A percentile compares a stretch with the other conserved stretches of the same genome.
Conservation (phyloP, 345 rosid genomes). For the Crucihimalaya himalaica region DNA sequence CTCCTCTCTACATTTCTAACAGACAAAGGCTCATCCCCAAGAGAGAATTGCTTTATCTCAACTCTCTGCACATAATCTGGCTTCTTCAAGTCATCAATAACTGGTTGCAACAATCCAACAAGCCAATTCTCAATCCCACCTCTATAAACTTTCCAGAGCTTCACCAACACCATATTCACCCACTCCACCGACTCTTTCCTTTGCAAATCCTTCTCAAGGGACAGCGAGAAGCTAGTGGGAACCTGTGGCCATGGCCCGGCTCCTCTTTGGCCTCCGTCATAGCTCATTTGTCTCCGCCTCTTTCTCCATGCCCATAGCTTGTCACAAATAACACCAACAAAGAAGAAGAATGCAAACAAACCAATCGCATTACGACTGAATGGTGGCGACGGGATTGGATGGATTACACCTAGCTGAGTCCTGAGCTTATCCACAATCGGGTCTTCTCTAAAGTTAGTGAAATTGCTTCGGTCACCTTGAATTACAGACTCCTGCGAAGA, state of each 20-base stretch:
- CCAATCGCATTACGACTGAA: slow-evolving; percentile 68
- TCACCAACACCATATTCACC: slow-evolving; percentile 99
- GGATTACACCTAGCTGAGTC: slow-evolving; percentile 84
- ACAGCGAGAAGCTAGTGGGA: slow-evolving; percentile 75
- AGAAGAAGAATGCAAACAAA: slow-evolving; percentile 78
- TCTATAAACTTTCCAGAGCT: slow-evolving; percentile 95
- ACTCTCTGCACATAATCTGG: slow-evolving; percentile 95
- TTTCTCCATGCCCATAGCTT: slow-evolving; percentile 81
- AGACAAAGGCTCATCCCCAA: slow-evolving; percentile 94
- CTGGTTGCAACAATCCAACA: slow-evolving; percentile 88
- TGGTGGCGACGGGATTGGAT: slow-evolving; percentile 90
- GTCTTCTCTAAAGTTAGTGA: slow-evolving; percentile 68
- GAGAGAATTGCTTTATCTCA: slow-evolving; percentile 86
- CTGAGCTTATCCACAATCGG: slow-evolving; percentile 87
- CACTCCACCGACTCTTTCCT: slow-evolving; percentile 99
- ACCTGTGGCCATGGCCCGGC: slow-evolving; percentile 73
- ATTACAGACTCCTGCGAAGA: slow-evolving; percentile 44
- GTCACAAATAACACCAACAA: slow-evolving; percentile 89
- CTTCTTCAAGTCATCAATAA: slow-evolving; percentile 90
- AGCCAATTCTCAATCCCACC: slow-evolving; percentile 93
- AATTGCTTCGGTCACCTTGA: slow-evolving; percentile 50
- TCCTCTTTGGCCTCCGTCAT: slow-evolving; percentile 44
- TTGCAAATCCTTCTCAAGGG: slow-evolving; percentile 94
- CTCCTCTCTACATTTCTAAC: slow-evolving; percentile 94
- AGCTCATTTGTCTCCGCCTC: slow-evolving; percentile 39